Conservation (phyloP, 768 basidiomycete species). For the Polyporus arcularius region DNA sequence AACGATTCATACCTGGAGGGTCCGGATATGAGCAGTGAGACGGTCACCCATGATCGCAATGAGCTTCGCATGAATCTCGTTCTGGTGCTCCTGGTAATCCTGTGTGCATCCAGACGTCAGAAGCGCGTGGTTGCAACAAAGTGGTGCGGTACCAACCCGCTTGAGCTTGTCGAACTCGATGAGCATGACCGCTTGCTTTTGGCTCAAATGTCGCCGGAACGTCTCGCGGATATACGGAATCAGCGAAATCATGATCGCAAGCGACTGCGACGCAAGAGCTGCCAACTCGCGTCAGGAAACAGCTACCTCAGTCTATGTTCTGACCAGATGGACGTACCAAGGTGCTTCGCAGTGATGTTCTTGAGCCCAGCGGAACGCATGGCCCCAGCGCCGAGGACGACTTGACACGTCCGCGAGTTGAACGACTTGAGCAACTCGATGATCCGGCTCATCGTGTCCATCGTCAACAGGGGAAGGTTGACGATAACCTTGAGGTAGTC, state of each 20-base stretch:
- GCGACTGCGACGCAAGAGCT: slow-evolving; percentile 95
- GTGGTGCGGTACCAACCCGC: slow-evolving; percentile 56
- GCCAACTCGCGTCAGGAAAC: slow-evolving; percentile 15
- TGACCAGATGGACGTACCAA: slow-evolving; percentile 54
- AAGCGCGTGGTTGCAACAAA: not conserved
- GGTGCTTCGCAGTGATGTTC: slow-evolving; percentile 97
- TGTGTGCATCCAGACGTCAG: slow-evolving; percentile 28
- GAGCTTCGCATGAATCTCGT: slow-evolving; percentile 97
- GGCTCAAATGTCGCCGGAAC: slow-evolving; percentile 89
- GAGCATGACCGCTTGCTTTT: slow-evolving; percentile 95
- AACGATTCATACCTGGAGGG: slow-evolving; percentile 61
- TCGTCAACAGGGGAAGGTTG: slow-evolving; percentile 86
- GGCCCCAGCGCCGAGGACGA: slow-evolving; percentile 97
- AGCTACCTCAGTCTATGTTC: slow-evolving; percentile 3
- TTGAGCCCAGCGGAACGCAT: slow-evolving; percentile 97
- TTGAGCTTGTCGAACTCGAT: slow-evolving; percentile 99
- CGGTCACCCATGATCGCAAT: slow-evolving; percentile 99
- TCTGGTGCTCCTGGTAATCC: slow-evolving; percentile 99
- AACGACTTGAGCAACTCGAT: slow-evolving; percentile 97
- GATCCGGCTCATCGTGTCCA: slow-evolving; percentile 91
- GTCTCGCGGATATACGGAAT: slow-evolving; percentile 96
- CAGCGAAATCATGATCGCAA: slow-evolving; percentile 91
- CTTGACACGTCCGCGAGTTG: slow-evolving; percentile 97
- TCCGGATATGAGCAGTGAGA: slow-evolving; percentile 79
- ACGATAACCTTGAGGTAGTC: slow-evolving; percentile 90